Evolutionary conservation across 805 yeast genomes (phyloP).

Genomic region (Yarrowia deformans): DNA sequence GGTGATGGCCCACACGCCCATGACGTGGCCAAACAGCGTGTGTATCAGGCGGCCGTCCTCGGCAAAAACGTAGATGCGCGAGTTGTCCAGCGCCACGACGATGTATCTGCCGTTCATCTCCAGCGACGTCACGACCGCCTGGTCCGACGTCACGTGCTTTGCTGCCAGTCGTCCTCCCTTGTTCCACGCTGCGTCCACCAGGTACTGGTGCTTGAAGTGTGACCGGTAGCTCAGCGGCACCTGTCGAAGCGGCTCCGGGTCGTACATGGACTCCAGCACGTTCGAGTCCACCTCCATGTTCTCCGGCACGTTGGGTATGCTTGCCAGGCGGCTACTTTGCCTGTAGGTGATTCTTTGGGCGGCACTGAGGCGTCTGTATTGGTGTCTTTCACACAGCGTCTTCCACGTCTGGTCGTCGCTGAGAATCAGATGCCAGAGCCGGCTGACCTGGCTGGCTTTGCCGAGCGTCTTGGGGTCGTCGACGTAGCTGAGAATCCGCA

Average conservation of each 20-base stretch:
- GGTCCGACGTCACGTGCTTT: constrained; percentile 50
- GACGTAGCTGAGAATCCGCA: constrained; percentile 81
- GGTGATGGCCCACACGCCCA: constrained; percentile 96
- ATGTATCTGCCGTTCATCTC: constrained; percentile 51
- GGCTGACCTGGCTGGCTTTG: constrained; percentile 89
- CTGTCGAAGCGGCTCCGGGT: constrained; percentile 48
- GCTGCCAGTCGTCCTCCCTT: constrained; percentile 54
- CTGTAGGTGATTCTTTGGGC: constrained; percentile 43
- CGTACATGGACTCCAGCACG: constrained; percentile 49
- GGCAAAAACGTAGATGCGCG: constrained; percentile 54
- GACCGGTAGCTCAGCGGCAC: constrained; percentile 52
- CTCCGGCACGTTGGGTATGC: constrained; percentile 32
- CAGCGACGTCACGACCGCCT: constrained; percentile 54
- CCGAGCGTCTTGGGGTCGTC: constrained; percentile 86
- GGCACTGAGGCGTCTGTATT: constrained; percentile 51
- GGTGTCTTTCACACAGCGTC: constrained; percentile 51
- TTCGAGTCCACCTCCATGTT: constrained; percentile 40
- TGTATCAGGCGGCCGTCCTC: constrained; percentile 59
- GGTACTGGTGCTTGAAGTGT: constrained; percentile 53
- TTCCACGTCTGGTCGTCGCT: constrained; percentile 56
- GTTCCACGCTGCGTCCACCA: constrained; percentile 53
- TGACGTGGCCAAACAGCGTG: constrained; percentile 96
- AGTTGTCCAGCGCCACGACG: constrained; percentile 55
- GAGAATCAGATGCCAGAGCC: constrained; percentile 67
- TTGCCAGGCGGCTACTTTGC: constrained; percentile 19